These are phyloP conservation scores for Eruca vesicaria DNA, from an alignment of 441 rosid genomes.

Conservation along the genomic window DNA sequence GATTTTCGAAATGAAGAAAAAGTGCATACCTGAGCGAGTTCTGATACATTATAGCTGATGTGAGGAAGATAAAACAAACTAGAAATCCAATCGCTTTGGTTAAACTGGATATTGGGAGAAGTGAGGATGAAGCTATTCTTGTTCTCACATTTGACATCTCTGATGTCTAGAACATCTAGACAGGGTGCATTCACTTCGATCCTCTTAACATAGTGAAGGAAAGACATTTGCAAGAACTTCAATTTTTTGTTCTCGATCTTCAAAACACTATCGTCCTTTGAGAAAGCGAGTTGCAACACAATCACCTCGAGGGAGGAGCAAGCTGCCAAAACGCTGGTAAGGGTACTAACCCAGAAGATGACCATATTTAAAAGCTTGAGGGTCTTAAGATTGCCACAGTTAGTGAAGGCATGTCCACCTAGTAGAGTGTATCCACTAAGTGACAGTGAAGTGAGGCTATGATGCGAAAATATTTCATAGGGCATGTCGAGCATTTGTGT, in stretches of 20 bases:
- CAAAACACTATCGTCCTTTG: not conserved
- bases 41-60: slow-evolving; percentile 4
- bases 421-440: not conserved
- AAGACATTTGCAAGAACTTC: slow-evolving; percentile 2
- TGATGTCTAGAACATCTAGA: slow-evolving; percentile 19
- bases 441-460: slow-evolving; percentile 14
- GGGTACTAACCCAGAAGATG: not conserved
- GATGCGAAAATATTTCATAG: not conserved
- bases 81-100: not conserved
- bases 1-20: not conserved
- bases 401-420: not conserved
- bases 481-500: not conserved
- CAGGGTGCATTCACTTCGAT: not conserved
- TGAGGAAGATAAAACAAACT: not conserved
- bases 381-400: slow-evolving; percentile 9
- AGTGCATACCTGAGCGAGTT: slow-evolving; percentile 16
- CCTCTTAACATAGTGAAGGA: not conserved
- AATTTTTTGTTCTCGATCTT: slow-evolving; percentile 12
- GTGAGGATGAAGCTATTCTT: not conserved
- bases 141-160: not conserved
- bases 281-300: not conserved
- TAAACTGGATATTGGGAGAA: slow-evolving; percentile 2
- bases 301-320: slow-evolving; percentile 21
- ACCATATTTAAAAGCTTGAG: not conserved
- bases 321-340: not conserved